Conservation (phyloP, 306 rosid genomes). For the Medicago lupulina region DNA sequence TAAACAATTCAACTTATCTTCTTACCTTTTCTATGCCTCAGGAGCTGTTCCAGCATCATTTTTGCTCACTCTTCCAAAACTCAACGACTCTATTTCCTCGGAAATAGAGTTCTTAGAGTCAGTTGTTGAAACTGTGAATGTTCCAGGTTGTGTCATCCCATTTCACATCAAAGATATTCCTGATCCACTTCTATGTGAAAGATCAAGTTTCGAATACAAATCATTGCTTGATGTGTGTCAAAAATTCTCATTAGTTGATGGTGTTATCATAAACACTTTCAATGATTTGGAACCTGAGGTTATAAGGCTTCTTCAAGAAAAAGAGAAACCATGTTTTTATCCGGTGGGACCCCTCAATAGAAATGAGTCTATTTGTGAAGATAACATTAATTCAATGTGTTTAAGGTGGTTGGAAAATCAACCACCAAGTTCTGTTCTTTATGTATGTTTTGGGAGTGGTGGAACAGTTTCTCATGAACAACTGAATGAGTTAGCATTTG, state of each 20-base stretch:
- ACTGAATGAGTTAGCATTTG: conserved; percentile 44
- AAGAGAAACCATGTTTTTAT: conserved; percentile 10
- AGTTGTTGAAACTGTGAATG: not conserved
- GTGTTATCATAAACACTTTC: conserved; percentile 40
- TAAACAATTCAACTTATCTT: conserved; percentile 37
- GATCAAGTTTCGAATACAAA: conserved; percentile 28
- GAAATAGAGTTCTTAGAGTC: conserved; percentile 7
- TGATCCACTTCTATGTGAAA: not conserved
- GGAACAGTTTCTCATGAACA: conserved; percentile 46
- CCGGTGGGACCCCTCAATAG: conserved; percentile 48
- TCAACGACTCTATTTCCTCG: conserved; percentile 24
- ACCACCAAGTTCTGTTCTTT: conserved; percentile 38
- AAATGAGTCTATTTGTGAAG: conserved; percentile 9
- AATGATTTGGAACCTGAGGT: conserved; percentile 13
- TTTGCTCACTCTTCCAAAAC: not conserved
- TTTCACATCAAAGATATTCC: conserved; percentile 40
- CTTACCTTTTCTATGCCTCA: conserved; percentile 25
- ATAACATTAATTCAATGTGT: not conserved
- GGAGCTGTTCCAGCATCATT: not conserved
- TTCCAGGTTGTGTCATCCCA: conserved; percentile 8
- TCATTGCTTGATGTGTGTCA: not conserved
- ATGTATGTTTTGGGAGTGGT: conserved; percentile 52
- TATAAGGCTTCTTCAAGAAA: conserved; percentile 20
- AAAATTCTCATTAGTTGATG: conserved; percentile 28
- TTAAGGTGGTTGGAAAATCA: conserved; percentile 45